Conservation (phyloP, 1,139 yeast genomes). For the Nakaseomyces glabratus region DNA sequence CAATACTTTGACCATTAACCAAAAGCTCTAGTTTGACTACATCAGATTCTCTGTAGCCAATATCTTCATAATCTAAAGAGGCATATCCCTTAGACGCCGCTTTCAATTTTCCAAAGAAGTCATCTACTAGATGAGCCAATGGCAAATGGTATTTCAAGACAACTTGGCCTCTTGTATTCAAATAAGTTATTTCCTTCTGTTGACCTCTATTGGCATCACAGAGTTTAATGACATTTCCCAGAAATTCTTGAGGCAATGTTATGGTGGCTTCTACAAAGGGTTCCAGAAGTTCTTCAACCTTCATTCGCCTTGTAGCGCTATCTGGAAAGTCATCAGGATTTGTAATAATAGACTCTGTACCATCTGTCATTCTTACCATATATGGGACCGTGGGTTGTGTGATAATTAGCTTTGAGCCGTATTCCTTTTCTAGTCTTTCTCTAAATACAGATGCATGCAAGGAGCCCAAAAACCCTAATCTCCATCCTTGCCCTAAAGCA, state of each 20-base stretch:
- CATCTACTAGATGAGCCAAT: constrained; percentile 82
- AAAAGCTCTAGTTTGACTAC: constrained; percentile 80
- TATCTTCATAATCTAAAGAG: constrained; percentile 87
- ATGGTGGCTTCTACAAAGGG: constrained; percentile 87
- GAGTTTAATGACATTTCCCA: constrained; percentile 77
- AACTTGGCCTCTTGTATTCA: constrained; percentile 68
- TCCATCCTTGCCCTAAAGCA: constrained; percentile 97
- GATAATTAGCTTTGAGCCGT: constrained; percentile 83
- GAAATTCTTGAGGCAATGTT: constrained; percentile 83
- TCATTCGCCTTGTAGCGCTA: constrained; percentile 33
- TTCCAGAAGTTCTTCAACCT: constrained; percentile 59
- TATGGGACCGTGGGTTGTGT: constrained; percentile 98
- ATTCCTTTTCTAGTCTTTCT: constrained; percentile 84
- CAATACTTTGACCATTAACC: constrained; percentile 84
- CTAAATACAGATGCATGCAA: constrained; percentile 91
- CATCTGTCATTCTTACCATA: constrained; percentile 57
- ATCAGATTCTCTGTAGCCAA: constrained; percentile 73
- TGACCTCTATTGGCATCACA: constrained; percentile 80
- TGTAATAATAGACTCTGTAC: constrained; percentile 55
- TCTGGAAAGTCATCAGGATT: constrained; percentile 94
- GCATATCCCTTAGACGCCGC: constrained; percentile 91
- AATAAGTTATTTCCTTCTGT: constrained; percentile 69
- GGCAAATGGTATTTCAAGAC: constrained; percentile 74
- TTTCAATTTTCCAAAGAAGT: constrained; percentile 86
- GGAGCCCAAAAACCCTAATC: constrained; percentile 89